A percentile compares a stretch with the other conserved stretches of the same genome.
phyloP scores from a whole-genome alignment of 73 alveolate species.

The Durusdinium trenchii region DNA sequence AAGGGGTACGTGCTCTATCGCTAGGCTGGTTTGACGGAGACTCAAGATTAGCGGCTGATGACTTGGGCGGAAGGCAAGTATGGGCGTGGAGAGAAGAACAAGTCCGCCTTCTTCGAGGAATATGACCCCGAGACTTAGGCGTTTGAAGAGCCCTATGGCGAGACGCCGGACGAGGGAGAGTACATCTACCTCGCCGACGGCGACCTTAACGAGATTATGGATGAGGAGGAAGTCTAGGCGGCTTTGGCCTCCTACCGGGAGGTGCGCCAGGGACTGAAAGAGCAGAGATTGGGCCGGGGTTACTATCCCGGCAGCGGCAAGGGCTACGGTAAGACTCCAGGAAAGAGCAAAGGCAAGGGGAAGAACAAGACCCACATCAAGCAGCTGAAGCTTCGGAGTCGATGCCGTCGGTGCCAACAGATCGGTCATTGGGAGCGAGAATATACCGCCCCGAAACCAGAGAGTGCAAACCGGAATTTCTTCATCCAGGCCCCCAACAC shows the following conservation, averaged over 20 bases:
- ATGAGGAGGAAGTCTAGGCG: too few species aligned
- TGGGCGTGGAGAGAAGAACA: too few species aligned
- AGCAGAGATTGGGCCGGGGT: not conserved
- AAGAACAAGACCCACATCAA: not conserved
- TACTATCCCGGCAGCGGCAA: not conserved
- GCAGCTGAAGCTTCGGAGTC: not conserved
- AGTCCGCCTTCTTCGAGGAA: too few species aligned
- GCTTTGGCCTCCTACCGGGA: not conserved
- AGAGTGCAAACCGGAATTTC: not conserved
- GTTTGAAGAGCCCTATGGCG: not conserved
- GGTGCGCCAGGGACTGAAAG: not conserved
- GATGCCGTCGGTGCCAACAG: not conserved
- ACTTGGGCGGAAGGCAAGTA: too few species aligned
- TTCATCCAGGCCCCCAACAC: not conserved
- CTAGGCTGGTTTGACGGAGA: too few species aligned
- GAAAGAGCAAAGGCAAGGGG: not conserved
- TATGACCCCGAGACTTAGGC: too few species aligned
- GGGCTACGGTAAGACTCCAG: not conserved
- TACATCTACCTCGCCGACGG: not conserved
- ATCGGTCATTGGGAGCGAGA: not conserved
- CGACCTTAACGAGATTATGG: not conserved
- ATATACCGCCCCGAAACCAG: not conserved
- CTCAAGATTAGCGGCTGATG: too few species aligned
- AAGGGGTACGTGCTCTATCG: too few species aligned
- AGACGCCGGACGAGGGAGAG: not conserved